Evolutionary conservation across 2,329 filamentous ascomycete genomes (phyloP).

Genomic region (Neofusicoccum sp.): DNA sequence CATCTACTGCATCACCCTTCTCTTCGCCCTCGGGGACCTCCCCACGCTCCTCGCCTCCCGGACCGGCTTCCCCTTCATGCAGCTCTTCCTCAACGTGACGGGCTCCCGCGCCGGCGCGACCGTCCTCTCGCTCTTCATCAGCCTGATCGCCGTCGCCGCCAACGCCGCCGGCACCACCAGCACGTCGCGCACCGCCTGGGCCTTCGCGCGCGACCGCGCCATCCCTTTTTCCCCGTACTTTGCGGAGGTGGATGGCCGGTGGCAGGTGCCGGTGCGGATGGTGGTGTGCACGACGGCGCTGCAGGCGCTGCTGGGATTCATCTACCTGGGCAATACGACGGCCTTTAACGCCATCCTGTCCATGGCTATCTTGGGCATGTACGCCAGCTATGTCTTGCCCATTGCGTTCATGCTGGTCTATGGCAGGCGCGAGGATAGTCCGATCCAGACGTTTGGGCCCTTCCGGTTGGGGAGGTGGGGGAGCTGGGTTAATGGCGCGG

Average conservation of each 20-base stretch:
- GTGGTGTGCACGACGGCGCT: slow-evolving; percentile 32
- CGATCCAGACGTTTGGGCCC: slow-evolving; percentile 14
- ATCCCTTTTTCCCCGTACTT: slow-evolving; percentile 41
- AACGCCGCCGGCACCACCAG: slow-evolving; percentile 35
- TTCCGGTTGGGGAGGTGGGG: slow-evolving; percentile 37
- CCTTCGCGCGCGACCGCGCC: slow-evolving; percentile 39
- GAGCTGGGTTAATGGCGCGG: slow-evolving; percentile 39
- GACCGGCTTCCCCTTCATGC: slow-evolving; percentile 46
- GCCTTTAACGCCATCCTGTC: slow-evolving; percentile 44
- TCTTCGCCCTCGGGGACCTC: slow-evolving; percentile 45
- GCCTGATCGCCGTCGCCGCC: slow-evolving; percentile 28
- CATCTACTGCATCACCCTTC: slow-evolving; percentile 42
- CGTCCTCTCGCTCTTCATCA: slow-evolving; percentile 30
- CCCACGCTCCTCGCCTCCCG: slow-evolving; percentile 39
- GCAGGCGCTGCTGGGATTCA: slow-evolving; percentile 31
- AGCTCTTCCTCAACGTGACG: slow-evolving; percentile 38
- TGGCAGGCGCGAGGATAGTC: slow-evolving; percentile 31
- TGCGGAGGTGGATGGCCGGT: slow-evolving; percentile 30
- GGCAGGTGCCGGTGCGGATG: slow-evolving; percentile 36
- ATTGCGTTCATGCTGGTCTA: slow-evolving; percentile 40
- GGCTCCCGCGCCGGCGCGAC: slow-evolving; percentile 27
- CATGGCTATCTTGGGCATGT: slow-evolving; percentile 46
- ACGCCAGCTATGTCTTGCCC: slow-evolving; percentile 45
- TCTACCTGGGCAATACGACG: slow-evolving; percentile 44
- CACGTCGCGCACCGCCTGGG: slow-evolving; percentile 41